Evolutionary conservation across 2,329 filamentous ascomycete genomes (phyloP).

Genomic region (Hyphodiscus sp.): DNA sequence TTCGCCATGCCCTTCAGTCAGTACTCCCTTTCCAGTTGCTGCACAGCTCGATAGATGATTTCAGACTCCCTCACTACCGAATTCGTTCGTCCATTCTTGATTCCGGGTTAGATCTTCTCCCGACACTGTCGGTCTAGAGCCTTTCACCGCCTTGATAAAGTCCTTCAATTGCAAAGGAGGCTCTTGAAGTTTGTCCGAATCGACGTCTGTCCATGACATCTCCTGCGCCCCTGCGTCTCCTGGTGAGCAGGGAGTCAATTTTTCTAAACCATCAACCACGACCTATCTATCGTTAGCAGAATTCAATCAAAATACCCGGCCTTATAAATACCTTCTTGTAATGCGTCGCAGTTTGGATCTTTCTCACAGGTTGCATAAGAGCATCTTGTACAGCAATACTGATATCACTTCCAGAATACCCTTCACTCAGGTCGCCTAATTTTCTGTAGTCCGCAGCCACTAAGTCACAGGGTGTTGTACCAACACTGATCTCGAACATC

Average conservation of each 20-base stretch:
- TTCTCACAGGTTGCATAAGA: conserved; percentile 92
- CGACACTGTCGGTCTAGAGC: conserved; percentile 84
- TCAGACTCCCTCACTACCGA: conserved; percentile 74
- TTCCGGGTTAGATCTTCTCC: conserved; percentile 77
- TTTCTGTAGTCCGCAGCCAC: conserved; percentile 70
- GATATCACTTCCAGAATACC: conserved; percentile 95
- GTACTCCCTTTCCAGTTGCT: neutral
- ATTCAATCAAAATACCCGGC: neutral
- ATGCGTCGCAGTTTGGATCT: conserved; percentile 95
- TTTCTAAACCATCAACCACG: conserved; percentile 57
- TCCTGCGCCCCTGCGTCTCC: conserved; percentile 80
- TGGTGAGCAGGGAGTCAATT: conserved; percentile 86
- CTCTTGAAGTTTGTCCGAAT: conserved; percentile 77
- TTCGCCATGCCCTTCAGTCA: neutral
- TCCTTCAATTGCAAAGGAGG: conserved; percentile 84
- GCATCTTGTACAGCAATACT: conserved; percentile 92
- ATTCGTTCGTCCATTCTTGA: conserved; percentile 91
- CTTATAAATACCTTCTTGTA: conserved; percentile 70
- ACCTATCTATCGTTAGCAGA: conserved; percentile 45
- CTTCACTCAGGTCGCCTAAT: conserved; percentile 77
- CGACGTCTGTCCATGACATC: conserved; percentile 88
- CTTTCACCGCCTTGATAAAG: conserved; percentile 86
- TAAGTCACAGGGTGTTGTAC: conserved; percentile 82
- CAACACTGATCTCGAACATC: conserved; percentile 81
- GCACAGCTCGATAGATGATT: neutral